Base-by-base conservation (phyloP, 805 yeast species). In the Suhomyces tanzawaensis region DNA sequence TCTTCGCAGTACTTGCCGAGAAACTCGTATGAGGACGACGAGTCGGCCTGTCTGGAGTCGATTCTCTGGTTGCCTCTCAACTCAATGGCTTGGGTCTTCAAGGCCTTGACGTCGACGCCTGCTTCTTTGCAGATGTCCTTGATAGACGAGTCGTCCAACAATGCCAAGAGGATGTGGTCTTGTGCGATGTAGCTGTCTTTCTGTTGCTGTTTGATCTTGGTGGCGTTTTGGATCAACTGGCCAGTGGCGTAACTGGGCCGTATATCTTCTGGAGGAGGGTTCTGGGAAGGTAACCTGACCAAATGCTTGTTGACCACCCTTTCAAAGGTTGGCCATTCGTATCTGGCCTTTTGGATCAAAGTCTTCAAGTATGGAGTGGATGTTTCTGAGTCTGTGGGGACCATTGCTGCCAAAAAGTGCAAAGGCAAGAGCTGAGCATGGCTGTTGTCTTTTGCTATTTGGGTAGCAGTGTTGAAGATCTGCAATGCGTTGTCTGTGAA, bases 401-500 rank as follows among this genome's bases (percentile, higher is more conserved):
- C 82, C 82, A 91, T 84, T 16, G 98, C 96, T 13, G 95, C 97
- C 46, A 91, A 69, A 40, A 93, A 62, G 63, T 93, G 99, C 40
- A 90, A 60, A n/a, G 99, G 99, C 37, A 77, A 69, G 39, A 93
- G 69, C 58, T 86, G 91, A 7, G 91, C 72, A 63, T 93, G 89
- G 35, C 84, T 74, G 55, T 87, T 88, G 48, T 88, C 95, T 54
- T 79, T 76, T 29, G 97, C 96, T 44, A 93, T 64, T 57, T 83
- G 78, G 42, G 81, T 78, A 38, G 98, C 95, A 53, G 78, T 72
- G 50, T 85, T 83, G 35, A 93, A 72, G 44, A 91, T 77, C 38
- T 76, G 81, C 52, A 88, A 77, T 30, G 97, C 98, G 61, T 93
- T 85, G 61, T 93, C 98, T 45, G 99, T 93, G 51, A 87, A 85